Evolutionary conservation across 805 yeast genomes (phyloP).

Genomic region (Trichomonascus vanleenenianus): DNA sequence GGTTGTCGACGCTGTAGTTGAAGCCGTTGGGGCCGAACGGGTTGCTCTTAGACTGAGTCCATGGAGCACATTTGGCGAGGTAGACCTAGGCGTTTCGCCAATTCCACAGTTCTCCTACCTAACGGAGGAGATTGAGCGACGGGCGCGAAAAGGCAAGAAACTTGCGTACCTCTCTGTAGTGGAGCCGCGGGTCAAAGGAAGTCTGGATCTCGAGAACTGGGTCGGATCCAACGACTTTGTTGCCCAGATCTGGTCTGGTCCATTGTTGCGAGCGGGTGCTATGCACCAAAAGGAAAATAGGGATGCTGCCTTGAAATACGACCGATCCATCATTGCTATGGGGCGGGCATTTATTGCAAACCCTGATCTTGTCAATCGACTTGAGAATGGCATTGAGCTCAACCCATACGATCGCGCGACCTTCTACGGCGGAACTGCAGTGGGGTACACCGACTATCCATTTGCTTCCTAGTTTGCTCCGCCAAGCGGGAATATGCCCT

Average conservation of each 20-base stretch:
- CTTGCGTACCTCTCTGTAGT: slow-evolving; percentile 31
- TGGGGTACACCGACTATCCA: slow-evolving; percentile 7
- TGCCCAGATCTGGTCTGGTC: slow-evolving; percentile 19
- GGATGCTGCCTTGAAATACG: slow-evolving; percentile 31
- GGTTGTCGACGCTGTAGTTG: slow-evolving; percentile 41
- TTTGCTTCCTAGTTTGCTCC: neutral
- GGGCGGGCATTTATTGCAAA: slow-evolving; percentile 48
- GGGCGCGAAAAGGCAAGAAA: slow-evolving; percentile 28
- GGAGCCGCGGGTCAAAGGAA: slow-evolving; percentile 25
- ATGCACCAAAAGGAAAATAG: slow-evolving; percentile 6
- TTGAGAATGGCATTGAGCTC: slow-evolving; percentile 35
- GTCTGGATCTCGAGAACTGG: slow-evolving; percentile 4
- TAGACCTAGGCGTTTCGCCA: slow-evolving; percentile 24
- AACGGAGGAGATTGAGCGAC: slow-evolving; percentile 34
- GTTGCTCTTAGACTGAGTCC: slow-evolving; percentile 36
- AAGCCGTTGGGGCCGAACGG: slow-evolving; percentile 43
- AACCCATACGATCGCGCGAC: slow-evolving; percentile 40
- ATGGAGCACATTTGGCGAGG: slow-evolving; percentile 9
- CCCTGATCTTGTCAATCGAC: slow-evolving; percentile 46
- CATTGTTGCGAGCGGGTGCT: slow-evolving; percentile 19
- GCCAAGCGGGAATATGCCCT: too few species aligned
- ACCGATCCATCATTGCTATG: slow-evolving; percentile 28
- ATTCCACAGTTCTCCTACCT: slow-evolving; percentile 36
- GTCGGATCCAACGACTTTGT: slow-evolving; percentile 13
- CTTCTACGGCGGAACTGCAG: slow-evolving; percentile 31